Percentiles rank a stretch among this genome's conserved stretches.
These are phyloP conservation scores for Debaryomyces nepalensis DNA, from an alignment of 1,139 yeast genomes.

Conservation along the genomic window DNA sequence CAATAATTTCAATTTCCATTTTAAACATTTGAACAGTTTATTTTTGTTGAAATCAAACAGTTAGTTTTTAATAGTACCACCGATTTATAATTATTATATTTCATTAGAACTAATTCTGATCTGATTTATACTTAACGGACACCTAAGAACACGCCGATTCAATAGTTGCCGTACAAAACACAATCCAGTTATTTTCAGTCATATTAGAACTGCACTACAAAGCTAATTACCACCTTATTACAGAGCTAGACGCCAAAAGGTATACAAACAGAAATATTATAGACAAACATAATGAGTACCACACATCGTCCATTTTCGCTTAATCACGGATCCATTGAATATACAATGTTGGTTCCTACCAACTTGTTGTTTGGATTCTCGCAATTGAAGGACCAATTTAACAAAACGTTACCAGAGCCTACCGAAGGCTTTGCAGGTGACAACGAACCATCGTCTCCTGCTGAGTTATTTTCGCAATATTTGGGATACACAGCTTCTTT, in stretches of 20 bases:
- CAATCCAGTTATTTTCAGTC: not conserved
- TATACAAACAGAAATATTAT: conserved; percentile 1
- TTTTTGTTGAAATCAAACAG: conserved; percentile 1
- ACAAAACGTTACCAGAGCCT: conserved; percentile 73
- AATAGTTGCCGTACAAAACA: conserved; percentile 1
- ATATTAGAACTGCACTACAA: not conserved
- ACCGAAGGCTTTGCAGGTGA: conserved; percentile 88
- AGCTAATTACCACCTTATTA: conserved; percentile 3
- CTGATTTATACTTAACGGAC: not conserved
- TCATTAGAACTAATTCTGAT: conserved; percentile 2
- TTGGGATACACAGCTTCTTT: conserved; percentile 76
- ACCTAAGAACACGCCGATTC: not conserved
- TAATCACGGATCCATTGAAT: conserved; percentile 85
- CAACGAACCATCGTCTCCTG: conserved; percentile 86
- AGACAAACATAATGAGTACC: conserved; percentile 25
- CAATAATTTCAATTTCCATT: conserved; percentile 7
- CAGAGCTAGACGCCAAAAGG: not conserved
- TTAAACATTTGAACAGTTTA: conserved; percentile 4
- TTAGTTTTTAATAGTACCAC: conserved; percentile 11
- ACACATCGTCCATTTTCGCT: conserved; percentile 72
- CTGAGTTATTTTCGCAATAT: conserved; percentile 84
- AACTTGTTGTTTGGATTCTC: conserved; percentile 78
- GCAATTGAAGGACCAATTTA: conserved; percentile 86
- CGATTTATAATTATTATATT: conserved; percentile 4
- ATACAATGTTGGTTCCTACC: conserved; percentile 85